Evolutionary conservation across 2,329 filamentous ascomycete species (phyloP).

Genomic region (Monascus ruber): DNA sequence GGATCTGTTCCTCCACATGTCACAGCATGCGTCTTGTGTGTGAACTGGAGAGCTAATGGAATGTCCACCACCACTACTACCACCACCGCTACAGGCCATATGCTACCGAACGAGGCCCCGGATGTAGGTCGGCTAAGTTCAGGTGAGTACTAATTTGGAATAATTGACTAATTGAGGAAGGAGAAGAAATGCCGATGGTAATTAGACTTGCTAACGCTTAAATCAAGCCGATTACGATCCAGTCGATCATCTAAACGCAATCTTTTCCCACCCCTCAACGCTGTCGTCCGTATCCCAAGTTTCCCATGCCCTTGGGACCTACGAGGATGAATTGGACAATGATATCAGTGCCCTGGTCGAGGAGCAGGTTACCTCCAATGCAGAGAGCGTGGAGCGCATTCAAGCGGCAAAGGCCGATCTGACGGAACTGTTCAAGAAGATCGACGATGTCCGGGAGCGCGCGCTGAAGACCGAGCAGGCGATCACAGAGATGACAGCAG

Average conservation of each 20-base stretch:
- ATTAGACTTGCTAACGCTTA: slow-evolving; percentile 1
- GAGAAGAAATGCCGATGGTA: no score
- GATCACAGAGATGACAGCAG: slow-evolving; percentile 97
- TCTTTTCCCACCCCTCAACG: slow-evolving; percentile 83
- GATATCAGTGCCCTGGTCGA: slow-evolving; percentile 63
- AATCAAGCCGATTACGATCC: slow-evolving; percentile 74
- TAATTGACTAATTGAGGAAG: not conserved
- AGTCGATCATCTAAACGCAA: slow-evolving; percentile 79
- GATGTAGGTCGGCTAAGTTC: slow-evolving; percentile 33
- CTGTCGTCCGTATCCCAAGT: slow-evolving; percentile 66
- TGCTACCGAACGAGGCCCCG: slow-evolving; percentile 27
- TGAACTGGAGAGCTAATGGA: slow-evolving; percentile 18
- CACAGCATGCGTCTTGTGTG: slow-evolving; percentile 13
- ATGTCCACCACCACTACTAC: slow-evolving; percentile 19
- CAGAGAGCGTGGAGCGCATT: slow-evolving; percentile 82
- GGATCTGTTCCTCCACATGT: not conserved
- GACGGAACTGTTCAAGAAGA: slow-evolving; percentile 81
- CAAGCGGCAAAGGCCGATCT: slow-evolving; percentile 84
- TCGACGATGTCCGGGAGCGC: slow-evolving; percentile 80
- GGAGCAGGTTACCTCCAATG: slow-evolving; percentile 70
- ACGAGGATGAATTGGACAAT: slow-evolving; percentile 71
- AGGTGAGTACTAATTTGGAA: slow-evolving; percentile 19
- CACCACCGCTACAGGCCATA: slow-evolving; percentile 21
- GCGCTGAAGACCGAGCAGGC: slow-evolving; percentile 87
- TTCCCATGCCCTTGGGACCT: slow-evolving; percentile 58